A percentile compares a stretch with the other conserved stretches of the same genome.
Conservation (phyloP, 2,329 filamentous ascomycete genomes). For the Ceratocystis destructans region DNA sequence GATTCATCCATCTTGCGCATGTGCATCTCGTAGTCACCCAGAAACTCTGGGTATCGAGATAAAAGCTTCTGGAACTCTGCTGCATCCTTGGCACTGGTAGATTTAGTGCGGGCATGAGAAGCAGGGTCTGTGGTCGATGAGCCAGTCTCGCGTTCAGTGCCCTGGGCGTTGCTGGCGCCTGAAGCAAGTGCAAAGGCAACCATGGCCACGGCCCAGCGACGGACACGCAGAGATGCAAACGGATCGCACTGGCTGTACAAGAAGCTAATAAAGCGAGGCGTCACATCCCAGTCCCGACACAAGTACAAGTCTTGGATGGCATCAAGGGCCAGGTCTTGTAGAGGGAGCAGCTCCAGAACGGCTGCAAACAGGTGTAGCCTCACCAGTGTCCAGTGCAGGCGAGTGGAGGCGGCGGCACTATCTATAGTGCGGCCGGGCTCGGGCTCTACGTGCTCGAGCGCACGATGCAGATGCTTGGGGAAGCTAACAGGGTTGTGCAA, state of each 20-base stretch:
- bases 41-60: slow-evolving; percentile 33
- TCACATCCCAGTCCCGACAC: slow-evolving; percentile 44
- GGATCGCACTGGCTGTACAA: slow-evolving; percentile 42
- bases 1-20: slow-evolving; percentile 38
- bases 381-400: slow-evolving; percentile 43
- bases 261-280: slow-evolving; percentile 36
- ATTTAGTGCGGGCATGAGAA: slow-evolving; percentile 22
- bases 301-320: slow-evolving; percentile 46
- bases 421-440: slow-evolving; percentile 20
- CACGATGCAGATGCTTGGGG: slow-evolving; percentile 31
- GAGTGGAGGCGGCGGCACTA: slow-evolving; percentile 25
- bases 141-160: slow-evolving; percentile 23
- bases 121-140: slow-evolving; percentile 12
- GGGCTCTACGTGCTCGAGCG: slow-evolving; percentile 24
- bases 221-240: slow-evolving; percentile 36
- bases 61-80: slow-evolving; percentile 32
- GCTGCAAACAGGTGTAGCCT: slow-evolving; percentile 45
- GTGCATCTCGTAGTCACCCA: slow-evolving; percentile 38
- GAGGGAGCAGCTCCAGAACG: slow-evolving; percentile 33
- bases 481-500: slow-evolving; percentile 28
- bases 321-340: slow-evolving; percentile 46
- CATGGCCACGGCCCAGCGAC: slow-evolving; percentile 48
- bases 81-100: slow-evolving; percentile 23
- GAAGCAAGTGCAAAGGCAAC: slow-evolving; percentile 40
- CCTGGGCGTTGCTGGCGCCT: slow-evolving; percentile 2